A percentile compares a stretch with the other conserved stretches of the same genome.
phyloP scores from a whole-genome alignment of 1,284 basidiomycete genomes.

The Coriolopsis trogii region DNA sequence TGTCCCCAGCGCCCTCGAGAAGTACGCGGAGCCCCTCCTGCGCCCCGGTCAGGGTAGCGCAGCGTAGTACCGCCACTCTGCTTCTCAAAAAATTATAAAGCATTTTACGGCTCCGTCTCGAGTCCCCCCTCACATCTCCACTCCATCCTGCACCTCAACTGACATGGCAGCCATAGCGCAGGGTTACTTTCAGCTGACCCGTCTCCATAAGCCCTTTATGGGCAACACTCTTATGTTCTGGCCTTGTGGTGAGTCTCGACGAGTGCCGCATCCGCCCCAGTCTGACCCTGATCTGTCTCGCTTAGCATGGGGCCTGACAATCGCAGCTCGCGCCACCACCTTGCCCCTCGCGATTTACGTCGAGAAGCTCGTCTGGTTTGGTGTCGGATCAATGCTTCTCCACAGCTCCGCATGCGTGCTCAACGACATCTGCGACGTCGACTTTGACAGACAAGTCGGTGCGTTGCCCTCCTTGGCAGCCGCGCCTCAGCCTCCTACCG shows the following conservation, averaged over 20 bases:
- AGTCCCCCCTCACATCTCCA: too few species aligned
- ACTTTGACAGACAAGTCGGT: constrained; percentile 43
- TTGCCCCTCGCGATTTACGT: constrained; percentile 18
- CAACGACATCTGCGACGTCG: constrained; percentile 45
- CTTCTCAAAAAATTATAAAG: too few species aligned
- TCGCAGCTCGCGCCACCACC: constrained; percentile 27
- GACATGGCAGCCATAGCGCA: constrained; percentile 2
- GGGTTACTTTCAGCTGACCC: constrained; percentile 32
- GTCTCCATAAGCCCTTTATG: constrained; percentile 35
- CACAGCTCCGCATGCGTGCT: constrained; percentile 37
- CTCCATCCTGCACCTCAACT: too few species aligned
- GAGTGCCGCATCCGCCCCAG: background rate
- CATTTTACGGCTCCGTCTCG: too few species aligned
- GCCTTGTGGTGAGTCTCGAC: constrained; percentile 32
- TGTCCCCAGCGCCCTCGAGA: background rate
- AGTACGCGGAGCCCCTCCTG: too few species aligned
- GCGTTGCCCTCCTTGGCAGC: constrained; percentile 3
- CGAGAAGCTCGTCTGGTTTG: constrained; percentile 24
- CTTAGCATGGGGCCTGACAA: constrained; percentile 30
- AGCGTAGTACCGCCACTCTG: too few species aligned
- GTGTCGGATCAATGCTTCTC: constrained; percentile 30
- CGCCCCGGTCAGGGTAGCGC: too few species aligned
- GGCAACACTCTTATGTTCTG: constrained; percentile 37
- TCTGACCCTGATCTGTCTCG: background rate
- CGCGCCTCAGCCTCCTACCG: background rate